These are phyloP conservation scores for Heterobasidion irregulare DNA, from an alignment of 1,284 basidiomycete species.

Conservation along the genomic window DNA sequence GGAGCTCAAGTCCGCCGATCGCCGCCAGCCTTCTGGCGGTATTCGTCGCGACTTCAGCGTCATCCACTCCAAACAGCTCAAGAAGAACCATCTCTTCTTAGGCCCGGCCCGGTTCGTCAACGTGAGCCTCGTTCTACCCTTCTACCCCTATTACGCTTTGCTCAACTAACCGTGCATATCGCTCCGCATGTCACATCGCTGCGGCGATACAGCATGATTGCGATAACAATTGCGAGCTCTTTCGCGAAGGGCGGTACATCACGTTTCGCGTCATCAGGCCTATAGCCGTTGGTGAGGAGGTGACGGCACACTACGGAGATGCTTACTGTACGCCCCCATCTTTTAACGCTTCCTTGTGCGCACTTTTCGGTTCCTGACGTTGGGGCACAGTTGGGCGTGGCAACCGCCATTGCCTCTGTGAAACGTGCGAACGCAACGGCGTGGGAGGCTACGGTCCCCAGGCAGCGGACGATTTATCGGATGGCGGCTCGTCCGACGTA, in stretches of 20 bases:
- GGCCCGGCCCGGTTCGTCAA: slow-evolving; percentile 94
- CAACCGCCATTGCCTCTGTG: slow-evolving; percentile 84
- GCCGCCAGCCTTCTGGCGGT: slow-evolving; percentile 49
- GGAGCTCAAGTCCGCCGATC: slow-evolving; percentile 70
- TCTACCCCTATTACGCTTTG: slow-evolving; percentile 3
- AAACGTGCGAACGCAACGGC: slow-evolving; percentile 76
- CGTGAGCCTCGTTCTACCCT: slow-evolving; percentile 38
- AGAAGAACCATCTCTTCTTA: slow-evolving; percentile 87
- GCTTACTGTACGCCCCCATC: slow-evolving; percentile 59
- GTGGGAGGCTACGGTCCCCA: slow-evolving; percentile 68
- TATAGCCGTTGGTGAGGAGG: slow-evolving; percentile 78
- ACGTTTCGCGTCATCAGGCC: slow-evolving; percentile 80
- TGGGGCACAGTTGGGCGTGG: slow-evolving; percentile 61
- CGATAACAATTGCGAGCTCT: slow-evolving; percentile 82
- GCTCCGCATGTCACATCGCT: not conserved
- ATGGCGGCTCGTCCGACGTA: slow-evolving; percentile 22
- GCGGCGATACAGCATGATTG: slow-evolving; percentile 70
- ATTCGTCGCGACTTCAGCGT: slow-evolving; percentile 86
- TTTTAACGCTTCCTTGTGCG: slow-evolving; percentile 1
- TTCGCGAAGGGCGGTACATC: slow-evolving; percentile 82
- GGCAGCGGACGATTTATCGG: slow-evolving; percentile 31
- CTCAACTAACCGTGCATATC: slow-evolving; percentile 8
- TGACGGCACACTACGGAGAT: slow-evolving; percentile 81
- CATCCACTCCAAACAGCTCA: slow-evolving; percentile 83
- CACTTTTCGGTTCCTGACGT: not conserved